These are phyloP conservation scores for Penicillium canescens DNA, from an alignment of 495 filamentous ascomycete genomes.

Conservation along the genomic window DNA sequence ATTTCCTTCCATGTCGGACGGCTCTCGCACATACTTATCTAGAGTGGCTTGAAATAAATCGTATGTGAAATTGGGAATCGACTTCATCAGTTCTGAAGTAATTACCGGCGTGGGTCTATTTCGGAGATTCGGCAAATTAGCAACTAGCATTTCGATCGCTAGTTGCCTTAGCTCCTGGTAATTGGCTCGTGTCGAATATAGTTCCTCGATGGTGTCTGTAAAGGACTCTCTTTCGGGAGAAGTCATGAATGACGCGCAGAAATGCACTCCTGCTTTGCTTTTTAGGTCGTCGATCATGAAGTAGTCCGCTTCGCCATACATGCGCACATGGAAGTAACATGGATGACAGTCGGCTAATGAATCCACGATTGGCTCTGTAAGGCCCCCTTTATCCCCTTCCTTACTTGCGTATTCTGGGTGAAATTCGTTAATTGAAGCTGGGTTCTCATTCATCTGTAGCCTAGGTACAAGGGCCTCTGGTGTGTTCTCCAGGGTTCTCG, in stretches of 20 bases:
- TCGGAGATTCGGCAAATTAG: not conserved
- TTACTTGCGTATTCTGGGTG: not conserved
- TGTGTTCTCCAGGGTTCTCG: too few species aligned
- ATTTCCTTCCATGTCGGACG: too few species aligned
- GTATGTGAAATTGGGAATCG: too few species aligned
- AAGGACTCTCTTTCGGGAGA: not conserved
- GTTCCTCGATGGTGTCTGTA: not conserved
- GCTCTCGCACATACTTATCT: too few species aligned
- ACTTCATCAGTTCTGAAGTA: too few species aligned
- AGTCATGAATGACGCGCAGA: not conserved
- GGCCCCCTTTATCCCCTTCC: not conserved
- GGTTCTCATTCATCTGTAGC: not conserved
- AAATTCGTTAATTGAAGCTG: not conserved
- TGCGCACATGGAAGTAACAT: constrained; percentile 10
- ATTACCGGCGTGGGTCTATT: too few species aligned
- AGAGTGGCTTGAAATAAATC: too few species aligned
- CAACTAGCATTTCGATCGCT: constrained; percentile 1
- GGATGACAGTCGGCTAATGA: constrained; percentile 5
- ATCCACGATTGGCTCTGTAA: not conserved
- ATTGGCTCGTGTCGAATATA: not conserved
- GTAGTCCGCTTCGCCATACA: constrained; percentile 13
- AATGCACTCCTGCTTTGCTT: constrained; percentile 2
- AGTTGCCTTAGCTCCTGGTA: not conserved
- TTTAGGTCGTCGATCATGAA: constrained; percentile 11
- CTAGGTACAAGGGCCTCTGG: not conserved